Evolutionary conservation across 169 alveolate species (phyloP).

Genomic region (Cryptosporidium felis): DNA sequence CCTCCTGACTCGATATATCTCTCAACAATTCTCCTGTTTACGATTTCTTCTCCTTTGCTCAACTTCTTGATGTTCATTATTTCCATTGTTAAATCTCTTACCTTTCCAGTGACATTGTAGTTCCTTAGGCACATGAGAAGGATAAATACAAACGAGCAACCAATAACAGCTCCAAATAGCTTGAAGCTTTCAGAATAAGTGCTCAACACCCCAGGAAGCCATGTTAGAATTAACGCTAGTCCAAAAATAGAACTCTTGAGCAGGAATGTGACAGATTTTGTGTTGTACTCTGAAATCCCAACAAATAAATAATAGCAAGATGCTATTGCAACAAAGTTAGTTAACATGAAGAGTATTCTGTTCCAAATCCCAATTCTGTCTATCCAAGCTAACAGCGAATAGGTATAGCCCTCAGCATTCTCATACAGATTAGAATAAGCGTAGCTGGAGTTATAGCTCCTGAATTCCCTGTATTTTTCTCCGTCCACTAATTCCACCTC

Average conservation of each 20-base stretch:
- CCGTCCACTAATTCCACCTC: conserved; percentile 21
- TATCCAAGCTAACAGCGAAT: conserved; percentile 21
- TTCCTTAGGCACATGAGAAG: conserved; percentile 20
- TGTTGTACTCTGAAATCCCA: conserved; percentile 1
- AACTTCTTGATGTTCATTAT: conserved; percentile 17
- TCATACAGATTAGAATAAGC: conserved; percentile 21
- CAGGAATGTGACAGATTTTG: conserved; percentile 22
- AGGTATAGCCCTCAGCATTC: conserved; percentile 11
- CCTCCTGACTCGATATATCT: conserved; percentile 67
- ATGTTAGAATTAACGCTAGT: neutral
- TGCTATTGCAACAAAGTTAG: conserved; percentile 3
- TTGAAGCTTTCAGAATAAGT: conserved; percentile 26
- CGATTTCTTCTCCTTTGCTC: conserved; percentile 34
- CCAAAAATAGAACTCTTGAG: conserved; percentile 6
- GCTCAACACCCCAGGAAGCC: conserved; percentile 59
- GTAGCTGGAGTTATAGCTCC: conserved; percentile 17
- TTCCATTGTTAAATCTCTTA: conserved; percentile 3
- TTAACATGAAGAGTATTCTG: conserved; percentile 38
- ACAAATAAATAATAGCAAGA: conserved; percentile 15
- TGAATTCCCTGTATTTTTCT: conserved; percentile 9
- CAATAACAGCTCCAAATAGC: conserved; percentile 12
- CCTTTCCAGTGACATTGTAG: neutral
- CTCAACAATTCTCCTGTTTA: conserved; percentile 48
- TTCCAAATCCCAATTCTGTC: conserved; percentile 57
- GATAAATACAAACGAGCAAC: neutral